Evolutionary conservation across 164 flowering plant genomes (phyloP).

Genomic region (Chloranthus sessilifolius): DNA sequence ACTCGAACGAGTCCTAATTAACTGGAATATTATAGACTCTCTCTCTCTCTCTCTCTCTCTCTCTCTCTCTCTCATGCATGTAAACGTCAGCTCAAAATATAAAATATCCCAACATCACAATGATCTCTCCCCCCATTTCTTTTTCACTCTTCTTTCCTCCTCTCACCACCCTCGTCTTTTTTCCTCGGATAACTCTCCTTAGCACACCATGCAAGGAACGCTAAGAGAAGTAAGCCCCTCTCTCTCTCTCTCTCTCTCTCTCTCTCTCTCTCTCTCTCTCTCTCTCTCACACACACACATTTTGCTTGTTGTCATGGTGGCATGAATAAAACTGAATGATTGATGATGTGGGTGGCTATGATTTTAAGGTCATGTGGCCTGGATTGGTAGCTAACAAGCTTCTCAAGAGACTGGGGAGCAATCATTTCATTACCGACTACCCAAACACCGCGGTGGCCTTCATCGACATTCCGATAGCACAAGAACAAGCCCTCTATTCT

Average conservation of each 20-base stretch:
- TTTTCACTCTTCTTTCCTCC: slow-evolving; percentile 20
- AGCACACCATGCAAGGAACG: background rate
- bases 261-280: too few species aligned
- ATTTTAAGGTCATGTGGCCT: slow-evolving; percentile 1
- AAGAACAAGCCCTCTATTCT: too few species aligned
- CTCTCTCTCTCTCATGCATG: too few species aligned
- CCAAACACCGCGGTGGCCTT: slow-evolving; percentile 2
- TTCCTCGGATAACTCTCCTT: background rate
- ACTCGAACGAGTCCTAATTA: too few species aligned
- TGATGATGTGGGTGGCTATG: too few species aligned
- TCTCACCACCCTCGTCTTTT: slow-evolving; percentile 10
- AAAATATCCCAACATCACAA: too few species aligned
- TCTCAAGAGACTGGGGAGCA: slow-evolving; percentile 4
- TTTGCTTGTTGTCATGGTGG: background rate
- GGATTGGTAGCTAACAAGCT: slow-evolving; percentile 5
- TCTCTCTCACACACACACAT: background rate
- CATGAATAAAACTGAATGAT: too few species aligned
- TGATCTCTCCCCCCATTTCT: background rate
- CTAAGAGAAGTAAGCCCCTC: background rate
- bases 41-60: too few species aligned
- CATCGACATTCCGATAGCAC: slow-evolving; percentile 11
- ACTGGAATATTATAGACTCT: too few species aligned
- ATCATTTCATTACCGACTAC: too few species aligned
- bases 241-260: background rate
- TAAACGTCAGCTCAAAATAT: too few species aligned